Percentiles rank a stretch among this genome's conserved stretches.
Evolutionary conservation across 2,329 filamentous ascomycete genomes (phyloP).

Genomic region (Ceratocystis cubensis): DNA sequence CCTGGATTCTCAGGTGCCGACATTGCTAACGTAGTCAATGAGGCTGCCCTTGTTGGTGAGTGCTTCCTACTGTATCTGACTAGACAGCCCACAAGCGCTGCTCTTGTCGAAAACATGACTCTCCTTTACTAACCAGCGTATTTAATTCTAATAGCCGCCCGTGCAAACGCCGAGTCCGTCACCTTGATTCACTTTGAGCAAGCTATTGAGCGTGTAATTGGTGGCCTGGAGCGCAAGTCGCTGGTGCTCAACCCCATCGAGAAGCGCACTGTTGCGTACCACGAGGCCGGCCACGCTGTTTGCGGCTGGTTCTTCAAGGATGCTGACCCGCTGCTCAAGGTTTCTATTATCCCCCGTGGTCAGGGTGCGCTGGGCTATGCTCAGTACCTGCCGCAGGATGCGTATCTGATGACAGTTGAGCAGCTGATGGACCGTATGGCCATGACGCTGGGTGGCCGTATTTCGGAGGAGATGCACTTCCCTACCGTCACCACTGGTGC

Average conservation of each 20-base stretch:
- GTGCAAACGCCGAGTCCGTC: slow-evolving; percentile 66
- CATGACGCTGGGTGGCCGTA: slow-evolving; percentile 92
- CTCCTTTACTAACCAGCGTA: not conserved
- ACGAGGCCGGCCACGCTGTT: slow-evolving; percentile 95
- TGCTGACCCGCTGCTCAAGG: slow-evolving; percentile 94
- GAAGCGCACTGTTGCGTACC: slow-evolving; percentile 93
- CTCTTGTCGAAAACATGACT: not conserved
- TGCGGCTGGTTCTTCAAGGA: slow-evolving; percentile 96
- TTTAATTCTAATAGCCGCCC: slow-evolving; percentile 50
- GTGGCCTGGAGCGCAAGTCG: slow-evolving; percentile 93
- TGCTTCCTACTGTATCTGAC: slow-evolving; percentile 19
- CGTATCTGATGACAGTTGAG: slow-evolving; percentile 88
- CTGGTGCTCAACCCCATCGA: slow-evolving; percentile 85
- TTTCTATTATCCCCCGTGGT: slow-evolving; percentile 94
- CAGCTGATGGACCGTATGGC: slow-evolving; percentile 99
- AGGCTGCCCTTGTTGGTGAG: slow-evolving; percentile 89
- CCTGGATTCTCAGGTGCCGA: slow-evolving; percentile 96
- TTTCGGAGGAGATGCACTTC: slow-evolving; percentile 94
- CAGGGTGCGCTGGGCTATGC: slow-evolving; percentile 90
- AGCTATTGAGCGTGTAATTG: slow-evolving; percentile 93
- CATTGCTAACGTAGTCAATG: slow-evolving; percentile 96
- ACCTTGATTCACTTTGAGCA: slow-evolving; percentile 89
- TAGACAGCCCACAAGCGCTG: not conserved
- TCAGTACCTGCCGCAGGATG: slow-evolving; percentile 89
- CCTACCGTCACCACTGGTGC: slow-evolving; percentile 90